Evolutionary conservation across 352 stramenopile species (phyloP), one percentile per base, ranked within the genome.

Genomic region (Phytopythium litorale): DNA sequence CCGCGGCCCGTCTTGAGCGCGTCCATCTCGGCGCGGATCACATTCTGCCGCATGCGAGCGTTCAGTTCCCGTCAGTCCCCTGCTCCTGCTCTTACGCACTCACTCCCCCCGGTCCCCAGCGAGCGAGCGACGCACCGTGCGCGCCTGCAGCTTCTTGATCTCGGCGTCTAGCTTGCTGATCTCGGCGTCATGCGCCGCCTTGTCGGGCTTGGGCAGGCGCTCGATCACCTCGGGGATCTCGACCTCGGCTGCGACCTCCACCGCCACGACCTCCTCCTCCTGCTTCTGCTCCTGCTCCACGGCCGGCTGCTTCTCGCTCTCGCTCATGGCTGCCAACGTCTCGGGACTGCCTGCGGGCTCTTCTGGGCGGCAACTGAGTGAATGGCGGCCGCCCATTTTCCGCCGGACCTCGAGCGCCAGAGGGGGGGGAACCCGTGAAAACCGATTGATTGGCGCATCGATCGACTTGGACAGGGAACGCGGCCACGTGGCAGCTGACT

Each of bases 101-200:
- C 25, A 13, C 28, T 40, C 13, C 15, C 25, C 25, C 15, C 15
- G 15, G 16, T 7, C 2, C 6, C 23, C 4, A 25, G 50, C 32
- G 15, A 25, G 42, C 13, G 23, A 40, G 35, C 8, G 48, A 73
- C 64, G 50, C 43, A 80, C 71, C 63, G 79, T 84, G 63, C 84
- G 87, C 43, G 89, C 85, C 73, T 97, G 92, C n/a, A 97, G 77
- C 68, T 89, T 86, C 71, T 98, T 96, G 67, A 99, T 98, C 49
- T 88, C 81, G 13, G 72, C 68, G 64, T 97, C 91, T 53, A 99
- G 78, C 60, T 72, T 82, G 40, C 74, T 70, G 57, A 98, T 76
- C 57, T 90, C 79, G 15, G 79, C 78, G 33, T 98, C 92, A 69
- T 98, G 91, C 21, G 81, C 88, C 0, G 88, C 86, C 79, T 98